These are phyloP conservation scores for Lupinus albus DNA, from an alignment of 306 rosid genomes.

Conservation along the genomic window DNA sequence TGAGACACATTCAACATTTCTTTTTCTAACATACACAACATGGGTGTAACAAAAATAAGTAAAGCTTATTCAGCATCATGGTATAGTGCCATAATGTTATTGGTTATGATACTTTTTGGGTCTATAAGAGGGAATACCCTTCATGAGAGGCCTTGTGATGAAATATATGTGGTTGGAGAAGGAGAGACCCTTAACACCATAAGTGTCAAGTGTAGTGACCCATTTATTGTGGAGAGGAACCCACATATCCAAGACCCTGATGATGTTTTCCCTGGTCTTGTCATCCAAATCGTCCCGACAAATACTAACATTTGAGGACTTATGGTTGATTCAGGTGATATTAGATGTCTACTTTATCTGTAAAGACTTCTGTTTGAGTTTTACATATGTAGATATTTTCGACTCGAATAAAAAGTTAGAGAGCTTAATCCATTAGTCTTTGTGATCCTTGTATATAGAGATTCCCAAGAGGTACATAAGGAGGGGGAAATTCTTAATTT, in stretches of 20 bases:
- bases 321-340: not conserved
- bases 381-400: too few species aligned
- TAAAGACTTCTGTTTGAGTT: too few species aligned
- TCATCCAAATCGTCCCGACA: constrained; percentile 54
- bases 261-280: constrained; percentile 86
- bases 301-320: constrained; percentile 22
- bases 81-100: constrained; percentile 54
- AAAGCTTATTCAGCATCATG: constrained; percentile 57
- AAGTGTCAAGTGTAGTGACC: constrained; percentile 80
- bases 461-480: not conserved
- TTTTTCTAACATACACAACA: not conserved
- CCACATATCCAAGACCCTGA: constrained; percentile 89
- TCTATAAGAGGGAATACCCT: constrained; percentile 56
- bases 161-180: constrained; percentile 67
- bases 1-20: not conserved
- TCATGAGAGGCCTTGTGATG: constrained; percentile 47
- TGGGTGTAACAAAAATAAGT: constrained; percentile 16
- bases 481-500: not conserved
- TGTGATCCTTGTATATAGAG: not conserved
- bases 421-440: not conserved
- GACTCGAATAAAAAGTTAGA: too few species aligned
- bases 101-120: constrained; percentile 59
- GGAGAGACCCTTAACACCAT: constrained; percentile 83
- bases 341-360: too few species aligned
- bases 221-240: constrained; percentile 77